Conservation (phyloP, 331 rosid species). For the Quercus phellos region DNA sequence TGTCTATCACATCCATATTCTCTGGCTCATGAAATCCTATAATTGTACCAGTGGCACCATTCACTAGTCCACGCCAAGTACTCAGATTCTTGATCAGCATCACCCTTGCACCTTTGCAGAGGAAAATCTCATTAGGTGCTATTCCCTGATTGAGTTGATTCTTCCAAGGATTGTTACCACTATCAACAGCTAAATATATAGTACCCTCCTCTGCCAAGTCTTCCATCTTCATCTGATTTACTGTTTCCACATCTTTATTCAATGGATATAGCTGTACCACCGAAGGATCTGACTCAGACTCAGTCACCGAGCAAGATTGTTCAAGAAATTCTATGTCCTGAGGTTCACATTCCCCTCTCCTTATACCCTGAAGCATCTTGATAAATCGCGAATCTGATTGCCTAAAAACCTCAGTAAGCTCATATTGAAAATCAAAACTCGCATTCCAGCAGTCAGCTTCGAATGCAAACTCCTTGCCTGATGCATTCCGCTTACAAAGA, state of each 20-base stretch:
- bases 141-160: constrained; percentile 31
- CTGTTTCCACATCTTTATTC: constrained; percentile 31
- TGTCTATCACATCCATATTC: background rate
- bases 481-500: background rate
- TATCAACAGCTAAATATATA: constrained; percentile 37
- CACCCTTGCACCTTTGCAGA: constrained; percentile 54
- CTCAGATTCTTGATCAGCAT: constrained; percentile 51
- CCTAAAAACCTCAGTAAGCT: constrained; percentile 43
- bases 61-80: constrained; percentile 32
- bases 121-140: constrained; percentile 25
- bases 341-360: constrained; percentile 40
- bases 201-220: constrained; percentile 28
- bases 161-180: constrained; percentile 22
- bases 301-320: constrained; percentile 10
- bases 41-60: constrained; percentile 55
- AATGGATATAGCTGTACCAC: constrained; percentile 41
- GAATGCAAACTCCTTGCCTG: constrained; percentile 36
- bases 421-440: constrained; percentile 40
- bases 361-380: constrained; percentile 45
- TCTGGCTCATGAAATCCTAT: constrained; percentile 9
- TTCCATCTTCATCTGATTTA: constrained; percentile 33
- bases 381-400: constrained; percentile 40
- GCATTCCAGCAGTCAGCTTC: constrained; percentile 51
- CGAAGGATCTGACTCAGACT: constrained; percentile 22
- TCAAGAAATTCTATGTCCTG: constrained; percentile 24